Conservation (phyloP, 306 rosid species). For the Urtica urens region DNA sequence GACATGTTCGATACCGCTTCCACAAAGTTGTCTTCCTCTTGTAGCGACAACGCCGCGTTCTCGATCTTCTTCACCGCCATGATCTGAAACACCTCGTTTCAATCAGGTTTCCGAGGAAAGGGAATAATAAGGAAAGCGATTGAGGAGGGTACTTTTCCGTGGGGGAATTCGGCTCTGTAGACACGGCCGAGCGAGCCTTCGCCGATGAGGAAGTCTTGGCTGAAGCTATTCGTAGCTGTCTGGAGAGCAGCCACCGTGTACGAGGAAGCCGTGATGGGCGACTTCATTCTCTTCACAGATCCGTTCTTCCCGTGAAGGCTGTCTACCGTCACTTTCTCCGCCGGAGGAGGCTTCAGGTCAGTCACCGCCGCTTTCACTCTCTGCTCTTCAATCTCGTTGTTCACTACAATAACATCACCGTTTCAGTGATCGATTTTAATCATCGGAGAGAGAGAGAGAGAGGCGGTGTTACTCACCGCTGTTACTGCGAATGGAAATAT, state of each 20-base stretch:
- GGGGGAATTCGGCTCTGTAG: conserved; percentile 76
- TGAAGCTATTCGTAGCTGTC: conserved; percentile 90
- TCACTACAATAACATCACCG: conserved; percentile 31
- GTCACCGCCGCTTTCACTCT: conserved; percentile 51
- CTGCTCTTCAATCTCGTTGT: conserved; percentile 66
- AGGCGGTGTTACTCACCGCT: conserved; percentile 44
- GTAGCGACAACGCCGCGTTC: conserved; percentile 87
- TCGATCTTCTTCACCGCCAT: conserved; percentile 95
- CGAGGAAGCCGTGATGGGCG: conserved; percentile 88
- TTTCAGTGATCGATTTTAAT: not conserved
- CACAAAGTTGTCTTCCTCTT: conserved; percentile 88
- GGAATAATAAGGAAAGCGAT: not conserved
- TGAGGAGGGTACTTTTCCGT: conserved; percentile 63
- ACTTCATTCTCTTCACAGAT: conserved; percentile 60
- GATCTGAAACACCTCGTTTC: conserved; percentile 27
- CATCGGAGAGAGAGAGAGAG: conserved; percentile 8
- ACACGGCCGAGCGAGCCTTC: conserved; percentile 99
- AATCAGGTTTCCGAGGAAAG: not conserved
- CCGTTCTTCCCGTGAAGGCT: conserved; percentile 60
- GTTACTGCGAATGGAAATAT: conserved; percentile 36
- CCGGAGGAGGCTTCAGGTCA: conserved; percentile 75
- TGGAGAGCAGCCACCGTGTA: conserved; percentile 86
- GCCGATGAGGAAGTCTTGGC: conserved; percentile 82
- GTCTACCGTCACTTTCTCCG: conserved; percentile 52
- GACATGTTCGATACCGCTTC: conserved; percentile 93